phyloP scores from a whole-genome alignment of 768 basidiomycete genomes.

The Daedaleopsis nitida region DNA sequence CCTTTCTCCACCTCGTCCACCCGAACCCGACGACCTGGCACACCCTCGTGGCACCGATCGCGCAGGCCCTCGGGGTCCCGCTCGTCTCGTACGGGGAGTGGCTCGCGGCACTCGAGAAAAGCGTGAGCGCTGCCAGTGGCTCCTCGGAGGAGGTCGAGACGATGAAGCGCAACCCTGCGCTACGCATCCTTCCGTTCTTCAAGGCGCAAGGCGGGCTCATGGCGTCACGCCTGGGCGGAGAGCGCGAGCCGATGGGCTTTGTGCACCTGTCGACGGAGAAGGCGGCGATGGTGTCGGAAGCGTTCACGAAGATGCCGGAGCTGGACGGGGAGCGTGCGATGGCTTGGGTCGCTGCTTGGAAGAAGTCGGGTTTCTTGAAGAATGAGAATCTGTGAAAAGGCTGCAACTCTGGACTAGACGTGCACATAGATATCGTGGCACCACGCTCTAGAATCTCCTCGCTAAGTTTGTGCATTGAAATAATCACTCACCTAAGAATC shows the following conservation, averaged over 20 bases:
- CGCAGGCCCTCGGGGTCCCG: conserved; percentile 22
- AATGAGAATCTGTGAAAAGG: too few species aligned
- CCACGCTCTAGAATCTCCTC: too few species aligned
- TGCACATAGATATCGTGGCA: too few species aligned
- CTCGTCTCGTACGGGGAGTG: conserved; percentile 31
- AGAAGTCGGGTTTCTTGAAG: conserved; percentile 1
- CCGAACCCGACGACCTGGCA: conserved; percentile 40
- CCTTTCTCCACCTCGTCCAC: conserved; percentile 42
- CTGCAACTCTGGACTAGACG: too few species aligned
- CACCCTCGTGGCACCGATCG: conserved; percentile 11
- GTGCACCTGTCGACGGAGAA: conserved; percentile 14
- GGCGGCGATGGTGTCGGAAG: conserved; percentile 6
- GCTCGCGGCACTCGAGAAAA: conserved; percentile 20
- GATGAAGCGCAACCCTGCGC: conserved; percentile 27
- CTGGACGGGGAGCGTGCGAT: background rate
- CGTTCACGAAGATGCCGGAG: conserved; percentile 5
- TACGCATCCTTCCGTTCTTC: conserved; percentile 30
- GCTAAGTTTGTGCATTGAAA: too few species aligned
- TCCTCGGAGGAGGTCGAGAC: conserved; percentile 14
- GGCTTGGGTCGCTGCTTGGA: background rate
- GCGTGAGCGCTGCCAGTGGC: conserved; percentile 2
- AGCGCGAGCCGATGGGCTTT: conserved; percentile 16
- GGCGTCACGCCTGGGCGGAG: background rate
- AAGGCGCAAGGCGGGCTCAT: too few species aligned
- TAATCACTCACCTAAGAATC: too few species aligned